Percentiles rank a stretch among this genome's conserved stretches.
Evolutionary conservation across 768 basidiomycete genomes (phyloP).

Genomic region (Termitomyces sp.): DNA sequence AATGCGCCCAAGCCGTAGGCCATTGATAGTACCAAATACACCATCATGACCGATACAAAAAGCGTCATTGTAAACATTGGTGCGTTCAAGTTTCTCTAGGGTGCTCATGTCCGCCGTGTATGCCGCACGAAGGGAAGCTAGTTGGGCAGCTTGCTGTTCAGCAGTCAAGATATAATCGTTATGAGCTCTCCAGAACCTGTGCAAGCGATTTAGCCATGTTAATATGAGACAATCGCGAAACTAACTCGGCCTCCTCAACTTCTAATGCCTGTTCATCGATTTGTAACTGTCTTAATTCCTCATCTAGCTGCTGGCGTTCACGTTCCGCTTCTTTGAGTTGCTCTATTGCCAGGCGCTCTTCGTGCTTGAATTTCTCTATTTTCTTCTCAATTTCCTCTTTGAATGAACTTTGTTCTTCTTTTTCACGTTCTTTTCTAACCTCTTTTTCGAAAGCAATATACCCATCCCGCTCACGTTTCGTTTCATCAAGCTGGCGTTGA

Average conservation of each 20-base stretch:
- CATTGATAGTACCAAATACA: slow-evolving; percentile 97
- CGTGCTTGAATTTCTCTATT: slow-evolving; percentile 65
- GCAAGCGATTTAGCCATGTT: slow-evolving; percentile 8
- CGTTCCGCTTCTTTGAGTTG: slow-evolving; percentile 72
- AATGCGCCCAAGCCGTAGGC: slow-evolving; percentile 84
- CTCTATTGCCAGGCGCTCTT: slow-evolving; percentile 64
- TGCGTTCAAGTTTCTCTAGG: slow-evolving; percentile 80
- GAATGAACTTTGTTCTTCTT: slow-evolving; percentile 53
- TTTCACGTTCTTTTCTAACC: slow-evolving; percentile 73
- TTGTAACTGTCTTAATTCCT: slow-evolving; percentile 66
- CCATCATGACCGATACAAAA: slow-evolving; percentile 95
- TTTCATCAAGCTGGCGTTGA: slow-evolving; percentile 80
- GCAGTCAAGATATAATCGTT: slow-evolving; percentile 63
- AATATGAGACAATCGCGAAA: slow-evolving; percentile 9
- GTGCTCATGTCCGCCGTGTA: slow-evolving; percentile 73
- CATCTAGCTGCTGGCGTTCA: slow-evolving; percentile 70
- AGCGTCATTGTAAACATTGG: slow-evolving; percentile 94
- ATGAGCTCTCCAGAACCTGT: slow-evolving; percentile 78
- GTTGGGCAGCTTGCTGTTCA: slow-evolving; percentile 62
- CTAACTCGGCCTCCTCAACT: slow-evolving; percentile 79
- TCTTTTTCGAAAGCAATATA: slow-evolving; percentile 93
- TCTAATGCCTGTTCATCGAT: slow-evolving; percentile 74
- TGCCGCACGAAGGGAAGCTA: slow-evolving; percentile 69
- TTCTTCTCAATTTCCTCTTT: slow-evolving; percentile 65
- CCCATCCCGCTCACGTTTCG: slow-evolving; percentile 86